Evolutionary conservation across 805 yeast genomes (phyloP), one percentile per base, ranked within the genome.

Genomic region (Scheffersomyces lignosus): DNA sequence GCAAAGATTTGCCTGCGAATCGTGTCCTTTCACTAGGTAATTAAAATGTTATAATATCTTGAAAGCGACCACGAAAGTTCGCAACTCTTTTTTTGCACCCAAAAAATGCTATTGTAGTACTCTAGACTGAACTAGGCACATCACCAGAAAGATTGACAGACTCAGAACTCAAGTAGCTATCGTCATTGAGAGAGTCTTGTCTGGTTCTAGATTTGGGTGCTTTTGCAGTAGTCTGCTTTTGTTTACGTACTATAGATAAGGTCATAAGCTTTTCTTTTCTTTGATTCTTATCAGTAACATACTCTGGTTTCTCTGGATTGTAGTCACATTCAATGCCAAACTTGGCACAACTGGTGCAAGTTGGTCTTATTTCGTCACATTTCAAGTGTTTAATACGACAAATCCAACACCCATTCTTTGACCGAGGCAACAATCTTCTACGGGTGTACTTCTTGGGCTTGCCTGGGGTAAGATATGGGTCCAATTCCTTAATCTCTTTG

Each of bases 321-420:
- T 65, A 69, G 45, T 69, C 75, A 48, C 75, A 69, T 15, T 49
- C 52, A 22, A 69, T 59, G n/a, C 71, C 70, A 47, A 64, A 66
- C 33, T 63, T 63, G 10, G 41, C 33, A 48, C 75, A 69, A 33
- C 61, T 56, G 18, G 60, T 40, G 44, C 75, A 69, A 5, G 44
- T 38, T 0, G 75, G 75, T 38, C 61, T 56, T 9, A 25, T 31
- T 40, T 69, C 75, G 41, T 69, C 73, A 46, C 75, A 69, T 43
- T 69, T 69, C 38, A 69, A 56, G 44, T 69, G 75, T 43, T 67
- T 66, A 40, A 69, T 69, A 37, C 75, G 52, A 42, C 75, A 69
- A 36, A 69, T 65, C 75, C 75, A 69, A 41, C 75, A 69, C 5
- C 75, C 75, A 23, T 54, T 61, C 40, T 65, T 65, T 3, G 71